Evolutionary conservation across 2,329 filamentous ascomycete genomes (phyloP).

Genomic region (Colletotrichum liriopes): DNA sequence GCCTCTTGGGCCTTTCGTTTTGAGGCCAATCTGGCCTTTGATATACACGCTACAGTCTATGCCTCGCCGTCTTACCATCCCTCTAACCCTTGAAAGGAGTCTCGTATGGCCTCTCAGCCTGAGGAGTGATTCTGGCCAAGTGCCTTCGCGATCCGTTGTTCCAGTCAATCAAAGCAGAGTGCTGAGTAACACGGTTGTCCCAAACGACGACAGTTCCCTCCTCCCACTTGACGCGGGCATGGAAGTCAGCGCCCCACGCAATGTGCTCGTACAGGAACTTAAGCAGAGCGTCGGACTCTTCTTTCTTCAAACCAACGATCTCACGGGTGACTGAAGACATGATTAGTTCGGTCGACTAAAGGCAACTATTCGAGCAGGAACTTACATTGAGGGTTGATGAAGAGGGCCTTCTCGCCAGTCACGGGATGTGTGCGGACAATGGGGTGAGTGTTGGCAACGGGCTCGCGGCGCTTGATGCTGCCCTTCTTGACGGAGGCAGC

Average conservation of each 20-base stretch:
- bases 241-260: slow-evolving; percentile 42
- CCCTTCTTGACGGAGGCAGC: slow-evolving; percentile 40
- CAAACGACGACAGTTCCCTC: slow-evolving; percentile 41
- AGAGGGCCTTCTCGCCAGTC: slow-evolving; percentile 40
- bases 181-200: slow-evolving; percentile 41
- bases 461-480: slow-evolving; percentile 41
- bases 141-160: slow-evolving; percentile 40
- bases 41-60: neutral
- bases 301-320: slow-evolving; percentile 41
- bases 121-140: slow-evolving; percentile 40
- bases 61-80: too few relatives aligned
- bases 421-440: slow-evolving; percentile 40
- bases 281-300: slow-evolving; percentile 39
- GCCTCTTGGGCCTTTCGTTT: neutral
- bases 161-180: slow-evolving; percentile 41
- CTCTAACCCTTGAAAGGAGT: slow-evolving; percentile 39
- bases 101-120: slow-evolving; percentile 39
- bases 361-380: neutral
- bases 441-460: slow-evolving; percentile 40
- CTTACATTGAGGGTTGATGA: slow-evolving; percentile 40
- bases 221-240: slow-evolving; percentile 42
- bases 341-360: neutral
- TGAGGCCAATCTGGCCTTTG: neutral
- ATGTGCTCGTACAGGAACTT: slow-evolving; percentile 42
- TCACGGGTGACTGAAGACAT: slow-evolving; percentile 30